A percentile compares a stretch with the other conserved stretches of the same genome.
These are phyloP conservation scores for Globisporangium carolinianum DNA, from an alignment of 352 stramenopile species.

Conservation along the genomic window DNA sequence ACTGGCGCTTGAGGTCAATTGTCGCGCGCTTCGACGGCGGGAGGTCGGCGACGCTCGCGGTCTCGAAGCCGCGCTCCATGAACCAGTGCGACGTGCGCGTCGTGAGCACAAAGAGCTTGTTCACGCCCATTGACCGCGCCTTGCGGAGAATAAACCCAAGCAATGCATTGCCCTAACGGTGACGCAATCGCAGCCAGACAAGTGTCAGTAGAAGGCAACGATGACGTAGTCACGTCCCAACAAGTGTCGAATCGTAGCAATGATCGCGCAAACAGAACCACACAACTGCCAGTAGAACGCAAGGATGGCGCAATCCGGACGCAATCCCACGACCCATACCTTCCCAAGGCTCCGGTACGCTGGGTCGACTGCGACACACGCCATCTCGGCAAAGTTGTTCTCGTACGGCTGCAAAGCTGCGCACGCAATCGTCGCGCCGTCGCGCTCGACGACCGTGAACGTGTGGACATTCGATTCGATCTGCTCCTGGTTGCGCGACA, in stretches of 20 bases:
- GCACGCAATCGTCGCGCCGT: conserved; percentile 86
- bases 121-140: conserved; percentile 74
- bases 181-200: conserved; percentile 2
- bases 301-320: too few relatives aligned
- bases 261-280: too few relatives aligned
- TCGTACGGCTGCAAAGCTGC: conserved; percentile 87
- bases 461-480: conserved; percentile 87
- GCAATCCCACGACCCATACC: conserved; percentile 11
- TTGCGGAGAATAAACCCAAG: conserved; percentile 90
- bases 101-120: conserved; percentile 95
- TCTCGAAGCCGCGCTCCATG: conserved; percentile 93
- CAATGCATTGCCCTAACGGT: conserved; percentile 72
- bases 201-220: not conserved
- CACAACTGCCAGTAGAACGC: too few relatives aligned
- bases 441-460: conserved; percentile 84
- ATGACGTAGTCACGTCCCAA: not conserved
- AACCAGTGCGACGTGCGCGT: conserved; percentile 99
- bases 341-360: conserved; percentile 81
- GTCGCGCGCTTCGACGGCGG: conserved; percentile 69
- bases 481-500: conserved; percentile 83
- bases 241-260: not conserved
- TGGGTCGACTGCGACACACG: conserved; percentile 86
- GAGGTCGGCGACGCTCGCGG: conserved; percentile 86
- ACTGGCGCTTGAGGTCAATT: conserved; percentile 79
- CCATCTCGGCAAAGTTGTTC: conserved; percentile 87